These are phyloP conservation scores for Grammothele lineata DNA, from an alignment of 768 basidiomycete species.

Conservation along the genomic window DNA sequence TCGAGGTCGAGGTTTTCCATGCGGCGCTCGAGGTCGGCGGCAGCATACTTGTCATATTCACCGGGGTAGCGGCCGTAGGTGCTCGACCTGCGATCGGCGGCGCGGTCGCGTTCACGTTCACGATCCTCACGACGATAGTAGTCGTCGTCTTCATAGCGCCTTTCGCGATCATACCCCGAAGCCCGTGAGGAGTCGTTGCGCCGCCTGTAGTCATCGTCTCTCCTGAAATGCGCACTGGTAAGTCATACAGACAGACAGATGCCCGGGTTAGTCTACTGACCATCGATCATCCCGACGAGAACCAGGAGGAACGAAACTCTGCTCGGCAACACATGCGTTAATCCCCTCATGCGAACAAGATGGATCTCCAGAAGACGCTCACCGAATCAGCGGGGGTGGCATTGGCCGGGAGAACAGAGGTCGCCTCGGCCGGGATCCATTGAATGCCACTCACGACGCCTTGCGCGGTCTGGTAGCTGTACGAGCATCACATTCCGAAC, in stretches of 20 bases:
- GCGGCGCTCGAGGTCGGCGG: slow-evolving; percentile 36
- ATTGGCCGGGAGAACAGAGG: slow-evolving; percentile 53
- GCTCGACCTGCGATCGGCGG: slow-evolving; percentile 12
- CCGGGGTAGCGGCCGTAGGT: slow-evolving; percentile 17
- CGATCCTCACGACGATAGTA: slow-evolving; percentile 19
- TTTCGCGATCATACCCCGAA: slow-evolving; percentile 13
- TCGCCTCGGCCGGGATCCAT: slow-evolving; percentile 68
- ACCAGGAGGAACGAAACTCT: no score
- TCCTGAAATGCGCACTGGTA: background rate
- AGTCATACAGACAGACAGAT: background rate
- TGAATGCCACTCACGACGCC: slow-evolving; percentile 65
- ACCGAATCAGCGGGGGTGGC: slow-evolving; percentile 58
- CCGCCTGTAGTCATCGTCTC: slow-evolving; percentile 40
- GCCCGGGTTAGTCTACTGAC: background rate
- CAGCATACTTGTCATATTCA: slow-evolving; percentile 18
- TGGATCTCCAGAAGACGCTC: slow-evolving; percentile 18
- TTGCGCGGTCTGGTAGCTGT: slow-evolving; percentile 66
- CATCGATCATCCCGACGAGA: no score
- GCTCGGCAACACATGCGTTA: no score
- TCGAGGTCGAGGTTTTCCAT: slow-evolving; percentile 26
- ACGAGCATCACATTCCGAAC: background rate
- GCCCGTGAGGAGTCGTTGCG: no score
- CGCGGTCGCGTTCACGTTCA: slow-evolving; percentile 18
- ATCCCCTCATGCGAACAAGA: slow-evolving; percentile 10
- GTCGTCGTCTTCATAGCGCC: slow-evolving; percentile 33